phyloP scores from a whole-genome alignment of 345 rosid genomes.

The Viola odorata region DNA sequence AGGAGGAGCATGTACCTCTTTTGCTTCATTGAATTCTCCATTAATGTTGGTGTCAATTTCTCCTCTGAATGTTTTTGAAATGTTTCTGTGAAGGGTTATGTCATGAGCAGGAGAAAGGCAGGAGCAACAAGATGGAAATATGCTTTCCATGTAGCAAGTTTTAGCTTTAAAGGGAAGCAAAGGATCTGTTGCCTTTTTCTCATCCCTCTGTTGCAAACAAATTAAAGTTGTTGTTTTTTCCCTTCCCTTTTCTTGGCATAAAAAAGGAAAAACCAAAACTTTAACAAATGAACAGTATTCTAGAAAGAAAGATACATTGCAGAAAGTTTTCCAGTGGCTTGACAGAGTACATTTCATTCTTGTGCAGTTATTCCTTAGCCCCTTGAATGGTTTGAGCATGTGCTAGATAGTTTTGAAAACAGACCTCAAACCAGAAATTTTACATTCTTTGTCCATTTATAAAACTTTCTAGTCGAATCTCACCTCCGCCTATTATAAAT shows the following conservation, averaged over 20 bases:
- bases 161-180: constrained; percentile 33
- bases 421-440: too few species aligned
- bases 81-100: constrained; percentile 1
- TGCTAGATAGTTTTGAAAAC: not conserved
- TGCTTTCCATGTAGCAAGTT: constrained; percentile 5
- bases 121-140: constrained; percentile 7
- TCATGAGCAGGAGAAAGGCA: constrained; percentile 1
- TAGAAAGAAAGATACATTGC: not conserved
- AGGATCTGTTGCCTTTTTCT: constrained; percentile 11
- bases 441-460: too few species aligned
- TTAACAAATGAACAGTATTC: too few species aligned
- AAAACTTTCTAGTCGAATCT: too few species aligned
- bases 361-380: not conserved
- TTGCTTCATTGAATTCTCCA: constrained; percentile 23
- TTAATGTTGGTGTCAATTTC: constrained; percentile 6
- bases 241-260: too few species aligned
- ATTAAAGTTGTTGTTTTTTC: too few species aligned
- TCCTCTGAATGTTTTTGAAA: not conserved
- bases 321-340: not conserved
- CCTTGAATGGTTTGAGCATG: not conserved
- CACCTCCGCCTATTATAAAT: too few species aligned
- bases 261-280: too few species aligned
- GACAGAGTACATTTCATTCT: not conserved
- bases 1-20: constrained; percentile 20
- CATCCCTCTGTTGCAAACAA: not conserved